Evolutionary conservation across 2,329 filamentous ascomycete genomes (phyloP).

Genomic region (Ceratocystis alfenasii): DNA sequence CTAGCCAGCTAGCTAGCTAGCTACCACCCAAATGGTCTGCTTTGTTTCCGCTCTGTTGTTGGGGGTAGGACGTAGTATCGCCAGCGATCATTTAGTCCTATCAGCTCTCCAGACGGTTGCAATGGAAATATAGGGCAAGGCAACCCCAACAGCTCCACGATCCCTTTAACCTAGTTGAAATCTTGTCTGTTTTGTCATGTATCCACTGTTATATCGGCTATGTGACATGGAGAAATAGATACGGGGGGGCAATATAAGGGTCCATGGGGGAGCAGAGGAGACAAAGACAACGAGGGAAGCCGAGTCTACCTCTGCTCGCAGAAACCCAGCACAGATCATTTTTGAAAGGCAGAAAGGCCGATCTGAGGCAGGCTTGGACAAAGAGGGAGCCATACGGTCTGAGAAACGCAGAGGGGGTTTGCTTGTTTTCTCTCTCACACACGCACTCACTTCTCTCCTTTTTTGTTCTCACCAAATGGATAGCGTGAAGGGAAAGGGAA

Average conservation of each 20-base stretch:
- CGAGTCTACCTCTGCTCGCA: neutral
- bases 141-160: neutral
- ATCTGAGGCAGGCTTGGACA: neutral
- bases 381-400: neutral
- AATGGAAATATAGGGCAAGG: too few relatives aligned
- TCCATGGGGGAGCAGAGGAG: neutral
- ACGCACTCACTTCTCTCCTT: too few relatives aligned
- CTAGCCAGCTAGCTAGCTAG: neutral
- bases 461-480: too few relatives aligned
- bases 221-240: neutral
- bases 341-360: neutral
- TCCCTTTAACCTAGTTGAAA: neutral
- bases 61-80: neutral
- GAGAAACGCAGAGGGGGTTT: neutral
- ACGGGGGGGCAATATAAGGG: neutral
- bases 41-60: neutral
- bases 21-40: neutral
- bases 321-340: neutral
- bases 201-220: neutral
- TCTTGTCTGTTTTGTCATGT: neutral
- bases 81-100: neutral
- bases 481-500: too few relatives aligned
- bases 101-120: neutral
- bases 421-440: too few relatives aligned
- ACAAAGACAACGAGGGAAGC: neutral